Percentiles rank a stretch among this genome's conserved stretches.
Evolutionary conservation across 495 filamentous ascomycete species (phyloP).

Genomic region (Tuber brumale): DNA sequence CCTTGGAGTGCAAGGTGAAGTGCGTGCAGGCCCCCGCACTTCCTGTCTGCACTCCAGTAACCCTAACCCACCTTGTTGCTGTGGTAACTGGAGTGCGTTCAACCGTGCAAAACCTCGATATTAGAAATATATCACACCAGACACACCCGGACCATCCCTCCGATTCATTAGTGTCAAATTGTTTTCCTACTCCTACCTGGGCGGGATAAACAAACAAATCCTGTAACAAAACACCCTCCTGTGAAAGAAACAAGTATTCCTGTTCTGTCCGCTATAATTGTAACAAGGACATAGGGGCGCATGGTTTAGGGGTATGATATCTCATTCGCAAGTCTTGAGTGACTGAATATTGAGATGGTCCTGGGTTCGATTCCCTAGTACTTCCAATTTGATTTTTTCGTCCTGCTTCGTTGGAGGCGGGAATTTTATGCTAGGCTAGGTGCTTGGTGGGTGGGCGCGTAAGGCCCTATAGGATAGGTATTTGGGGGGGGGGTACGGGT

Average conservation of each 20-base stretch:
- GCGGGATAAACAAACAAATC: not conserved
- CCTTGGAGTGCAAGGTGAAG: not conserved
- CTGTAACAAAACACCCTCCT: not conserved
- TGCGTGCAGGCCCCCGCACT: too few relatives aligned
- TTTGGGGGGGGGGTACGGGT: not conserved
- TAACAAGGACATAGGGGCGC: not conserved
- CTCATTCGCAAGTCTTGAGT: not conserved
- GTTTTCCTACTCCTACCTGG: too few relatives aligned
- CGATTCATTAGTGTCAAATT: too few relatives aligned
- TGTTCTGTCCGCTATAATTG: not conserved
- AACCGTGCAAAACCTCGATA: too few relatives aligned
- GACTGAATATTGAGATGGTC: not conserved
- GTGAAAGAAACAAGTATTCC: not conserved
- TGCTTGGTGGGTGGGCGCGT: not conserved
- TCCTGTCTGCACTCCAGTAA: too few relatives aligned
- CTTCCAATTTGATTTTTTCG: not conserved
- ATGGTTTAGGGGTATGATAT: conserved; percentile 4
- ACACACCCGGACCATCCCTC: too few relatives aligned
- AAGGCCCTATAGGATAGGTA: not conserved
- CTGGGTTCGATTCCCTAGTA: conserved; percentile 1
- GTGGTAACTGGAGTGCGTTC: too few relatives aligned
- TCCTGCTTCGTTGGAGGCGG: not conserved
- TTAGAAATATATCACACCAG: too few relatives aligned
- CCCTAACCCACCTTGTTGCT: too few relatives aligned
- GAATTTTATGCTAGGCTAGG: too few relatives aligned